phyloP scores from a whole-genome alignment of 805 yeast genomes.

The Millerozyma miso region DNA sequence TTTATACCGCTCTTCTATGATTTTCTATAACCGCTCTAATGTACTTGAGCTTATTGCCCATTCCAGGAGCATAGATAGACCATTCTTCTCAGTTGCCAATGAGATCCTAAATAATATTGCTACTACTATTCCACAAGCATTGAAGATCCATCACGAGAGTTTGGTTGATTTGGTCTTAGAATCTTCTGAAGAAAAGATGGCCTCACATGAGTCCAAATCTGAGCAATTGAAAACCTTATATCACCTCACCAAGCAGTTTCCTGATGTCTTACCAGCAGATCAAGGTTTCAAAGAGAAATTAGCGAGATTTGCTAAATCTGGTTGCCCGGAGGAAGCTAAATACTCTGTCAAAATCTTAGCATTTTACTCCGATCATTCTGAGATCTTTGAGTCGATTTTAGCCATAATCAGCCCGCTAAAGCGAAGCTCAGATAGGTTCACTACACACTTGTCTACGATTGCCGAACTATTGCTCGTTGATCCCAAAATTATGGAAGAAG shows the following conservation, averaged over 20 bases:
- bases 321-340: slow-evolving; percentile 58
- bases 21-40: slow-evolving; percentile 64
- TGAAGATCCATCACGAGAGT: slow-evolving; percentile 54
- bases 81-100: slow-evolving; percentile 38
- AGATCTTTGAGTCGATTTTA: slow-evolving; percentile 35
- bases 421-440: slow-evolving; percentile 31
- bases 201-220: slow-evolving; percentile 19
- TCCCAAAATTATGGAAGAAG: slow-evolving; percentile 46
- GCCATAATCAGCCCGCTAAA: slow-evolving; percentile 49
- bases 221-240: slow-evolving; percentile 55
- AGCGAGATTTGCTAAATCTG: slow-evolving; percentile 43
- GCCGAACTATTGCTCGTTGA: slow-evolving; percentile 53
- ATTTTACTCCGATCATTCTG: slow-evolving; percentile 40
- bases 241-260: slow-evolving; percentile 51
- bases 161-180: slow-evolving; percentile 37
- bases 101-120: slow-evolving; percentile 60
- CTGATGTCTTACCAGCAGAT: slow-evolving; percentile 44
- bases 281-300: slow-evolving; percentile 43
- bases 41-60: slow-evolving; percentile 49
- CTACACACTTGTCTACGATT: slow-evolving; percentile 56
- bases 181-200: slow-evolving; percentile 13
- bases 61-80: slow-evolving; percentile 31
- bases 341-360: slow-evolving; percentile 59
- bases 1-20: slow-evolving; percentile 55
- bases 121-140: slow-evolving; percentile 54